Percentiles rank a stretch among this genome's conserved stretches.
phyloP scores from a whole-genome alignment of 306 rosid species.

The Purshia tridentata region DNA sequence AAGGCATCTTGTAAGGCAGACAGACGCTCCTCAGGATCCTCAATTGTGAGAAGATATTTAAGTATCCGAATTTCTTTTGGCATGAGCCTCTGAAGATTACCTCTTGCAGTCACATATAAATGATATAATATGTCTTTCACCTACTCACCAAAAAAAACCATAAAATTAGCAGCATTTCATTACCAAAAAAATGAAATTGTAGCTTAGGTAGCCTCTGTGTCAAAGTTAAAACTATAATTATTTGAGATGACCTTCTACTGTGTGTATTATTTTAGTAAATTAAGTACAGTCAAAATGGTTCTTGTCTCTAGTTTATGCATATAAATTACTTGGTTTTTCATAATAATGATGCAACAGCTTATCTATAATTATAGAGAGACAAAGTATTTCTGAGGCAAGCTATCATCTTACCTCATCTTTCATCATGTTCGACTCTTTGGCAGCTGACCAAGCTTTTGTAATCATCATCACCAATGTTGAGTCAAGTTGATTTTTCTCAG shows the following conservation, averaged over 20 bases:
- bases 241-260: neutral
- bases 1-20: conserved; percentile 73
- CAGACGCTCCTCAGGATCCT: conserved; percentile 71
- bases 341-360: neutral
- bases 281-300: neutral
- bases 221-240: neutral
- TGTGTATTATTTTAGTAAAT: neutral
- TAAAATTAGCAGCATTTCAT: neutral
- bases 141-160: conserved; percentile 31
- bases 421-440: conserved; percentile 81
- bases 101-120: conserved; percentile 70
- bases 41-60: conserved; percentile 68
- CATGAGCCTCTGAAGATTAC: conserved; percentile 77
- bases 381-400: neutral
- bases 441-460: conserved; percentile 95
- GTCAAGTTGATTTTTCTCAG: conserved; percentile 82
- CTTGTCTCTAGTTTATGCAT: neutral
- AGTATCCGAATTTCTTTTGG: conserved; percentile 89
- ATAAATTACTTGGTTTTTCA: neutral
- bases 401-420: conserved; percentile 72
- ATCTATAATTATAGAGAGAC: neutral
- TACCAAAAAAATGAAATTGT: neutral
- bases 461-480: conserved; percentile 90
- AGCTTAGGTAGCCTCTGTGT: neutral
- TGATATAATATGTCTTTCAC: conserved; percentile 81